Percentiles rank a stretch among this genome's conserved stretches.
Conservation (phyloP, 2,329 filamentous ascomycete species). For the Neofusicoccum ribis region DNA sequence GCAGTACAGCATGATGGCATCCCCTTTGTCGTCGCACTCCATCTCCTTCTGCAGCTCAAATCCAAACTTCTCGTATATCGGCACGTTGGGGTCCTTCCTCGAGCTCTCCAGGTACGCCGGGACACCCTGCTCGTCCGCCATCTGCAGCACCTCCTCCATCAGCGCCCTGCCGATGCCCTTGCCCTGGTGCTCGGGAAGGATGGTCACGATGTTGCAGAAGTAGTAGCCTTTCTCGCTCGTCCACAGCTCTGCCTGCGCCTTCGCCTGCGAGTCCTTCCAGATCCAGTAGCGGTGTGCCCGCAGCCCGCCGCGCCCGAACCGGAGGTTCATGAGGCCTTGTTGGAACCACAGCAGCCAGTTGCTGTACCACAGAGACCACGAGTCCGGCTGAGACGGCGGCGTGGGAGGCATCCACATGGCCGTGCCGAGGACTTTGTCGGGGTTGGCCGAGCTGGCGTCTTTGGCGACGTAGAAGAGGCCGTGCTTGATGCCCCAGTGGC, state of each 20-base stretch:
- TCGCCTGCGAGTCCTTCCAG: constrained; percentile 67
- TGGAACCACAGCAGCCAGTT: constrained; percentile 66
- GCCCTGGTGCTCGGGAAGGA: constrained; percentile 64
- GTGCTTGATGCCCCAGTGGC: constrained; percentile 69
- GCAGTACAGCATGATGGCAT: constrained; percentile 48
- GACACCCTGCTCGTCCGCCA: constrained; percentile 64
- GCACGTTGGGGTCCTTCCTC: constrained; percentile 66
- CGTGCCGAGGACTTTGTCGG: constrained; percentile 62
- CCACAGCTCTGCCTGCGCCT: constrained; percentile 65
- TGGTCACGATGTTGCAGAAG: constrained; percentile 74
- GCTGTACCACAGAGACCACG: constrained; percentile 64
- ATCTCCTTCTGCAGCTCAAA: constrained; percentile 66
- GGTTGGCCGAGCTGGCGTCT: constrained; percentile 46
- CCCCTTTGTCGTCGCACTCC: constrained; percentile 64
- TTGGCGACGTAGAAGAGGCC: constrained; percentile 71
- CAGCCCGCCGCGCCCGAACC: constrained; percentile 68
- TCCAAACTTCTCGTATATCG: constrained; percentile 70
- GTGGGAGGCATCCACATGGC: constrained; percentile 71
- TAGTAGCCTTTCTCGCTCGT: constrained; percentile 68
- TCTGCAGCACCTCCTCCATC: constrained; percentile 62
- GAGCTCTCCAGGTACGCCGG: constrained; percentile 72
- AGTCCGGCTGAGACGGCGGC: constrained; percentile 47
- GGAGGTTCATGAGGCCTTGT: constrained; percentile 67
- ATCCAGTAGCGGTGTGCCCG: constrained; percentile 69
- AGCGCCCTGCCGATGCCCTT: constrained; percentile 65